Base-by-base conservation (phyloP, 2,329 filamentous ascomycete genomes). In the Neofusicoccum sp. region DNA sequence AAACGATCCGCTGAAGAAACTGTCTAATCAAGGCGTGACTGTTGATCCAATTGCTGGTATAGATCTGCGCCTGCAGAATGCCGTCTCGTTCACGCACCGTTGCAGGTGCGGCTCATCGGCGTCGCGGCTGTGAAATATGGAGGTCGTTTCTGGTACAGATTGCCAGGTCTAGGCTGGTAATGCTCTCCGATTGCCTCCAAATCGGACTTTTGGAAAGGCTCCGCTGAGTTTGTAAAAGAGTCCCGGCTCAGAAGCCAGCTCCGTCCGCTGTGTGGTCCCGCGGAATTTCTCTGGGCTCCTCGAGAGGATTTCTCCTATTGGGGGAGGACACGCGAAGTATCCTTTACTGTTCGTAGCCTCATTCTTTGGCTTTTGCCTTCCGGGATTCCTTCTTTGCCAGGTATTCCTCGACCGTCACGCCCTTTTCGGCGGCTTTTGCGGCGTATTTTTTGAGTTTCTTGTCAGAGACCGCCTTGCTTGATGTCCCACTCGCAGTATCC, bases 321-420 rank as follows among this genome's bases (percentile, higher is more conserved):
- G 33, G 24, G 4, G 9, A 26, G 26, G 28, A 16, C 9, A 24
- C n/a, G 7, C 7, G 26, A 26, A 11, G 14, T 31, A 36, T 33
- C 34, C 26, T 24, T 9, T n/a, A n/a, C 7, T 33, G n/a, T 24
- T 16, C n/a, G 11, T 41, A 44, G 20, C 6, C 20, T 61, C 40
- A 57, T 57, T 54, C 33, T 14, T 45, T 47, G 31, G 41, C 38
- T 14, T 48, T 45, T 31, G 38, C 45, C 38, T 43, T 59, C 36
- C 49, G 53, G 26, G 58, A 53, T 5, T 59, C 63, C 56, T 73
- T 75, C 65, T 75, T 75, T 48, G 70, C 67, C 12, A 73, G 68
- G 28, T 74, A 78, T 12, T 67, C 65, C 40, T 77, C 71, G 5
- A 78, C 64, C 0, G 72, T 68, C 44, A 77, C 68, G 11, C 71